These are phyloP conservation scores for Fistulinella prunicolor DNA, from an alignment of 768 basidiomycete species.

Conservation along the genomic window DNA sequence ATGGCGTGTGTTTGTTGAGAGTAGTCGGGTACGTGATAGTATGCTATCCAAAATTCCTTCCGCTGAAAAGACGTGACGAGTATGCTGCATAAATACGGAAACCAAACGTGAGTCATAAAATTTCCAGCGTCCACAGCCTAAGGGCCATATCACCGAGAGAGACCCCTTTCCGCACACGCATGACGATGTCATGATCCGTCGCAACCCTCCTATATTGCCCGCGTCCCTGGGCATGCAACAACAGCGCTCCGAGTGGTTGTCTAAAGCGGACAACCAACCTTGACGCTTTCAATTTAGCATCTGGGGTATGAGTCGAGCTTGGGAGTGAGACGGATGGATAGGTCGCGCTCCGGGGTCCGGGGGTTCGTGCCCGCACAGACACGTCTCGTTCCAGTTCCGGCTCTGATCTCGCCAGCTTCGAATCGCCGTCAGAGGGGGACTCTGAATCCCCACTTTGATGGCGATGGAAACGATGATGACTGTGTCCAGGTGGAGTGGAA, in stretches of 20 bases:
- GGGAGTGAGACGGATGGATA: background rate
- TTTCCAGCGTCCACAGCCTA: conserved; percentile 4
- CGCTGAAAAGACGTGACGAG: too few relatives aligned
- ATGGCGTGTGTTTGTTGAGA: too few relatives aligned
- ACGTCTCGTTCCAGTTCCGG: background rate
- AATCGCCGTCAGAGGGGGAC: background rate
- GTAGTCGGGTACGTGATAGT: too few relatives aligned
- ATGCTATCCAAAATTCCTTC: too few relatives aligned
- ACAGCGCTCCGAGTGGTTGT: conserved; percentile 12
- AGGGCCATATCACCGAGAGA: conserved; percentile 7
- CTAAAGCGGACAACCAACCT: conserved; percentile 11
- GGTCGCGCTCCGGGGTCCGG: background rate
- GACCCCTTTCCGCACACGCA: conserved; percentile 5
- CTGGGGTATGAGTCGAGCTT: background rate
- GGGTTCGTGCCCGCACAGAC: background rate
- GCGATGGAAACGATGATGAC: background rate
- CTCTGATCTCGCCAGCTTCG: background rate
- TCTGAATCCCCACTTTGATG: background rate
- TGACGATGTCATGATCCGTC: conserved; percentile 7
- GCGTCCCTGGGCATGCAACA: conserved; percentile 5
- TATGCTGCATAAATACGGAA: too few relatives aligned
- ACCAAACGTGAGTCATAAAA: conserved; percentile 1
- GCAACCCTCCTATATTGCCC: conserved; percentile 16
- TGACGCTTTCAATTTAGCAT: background rate
- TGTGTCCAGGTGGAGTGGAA: background rate